phyloP scores from a whole-genome alignment of 495 filamentous ascomycete genomes.

The Penicillium pancosmium region DNA sequence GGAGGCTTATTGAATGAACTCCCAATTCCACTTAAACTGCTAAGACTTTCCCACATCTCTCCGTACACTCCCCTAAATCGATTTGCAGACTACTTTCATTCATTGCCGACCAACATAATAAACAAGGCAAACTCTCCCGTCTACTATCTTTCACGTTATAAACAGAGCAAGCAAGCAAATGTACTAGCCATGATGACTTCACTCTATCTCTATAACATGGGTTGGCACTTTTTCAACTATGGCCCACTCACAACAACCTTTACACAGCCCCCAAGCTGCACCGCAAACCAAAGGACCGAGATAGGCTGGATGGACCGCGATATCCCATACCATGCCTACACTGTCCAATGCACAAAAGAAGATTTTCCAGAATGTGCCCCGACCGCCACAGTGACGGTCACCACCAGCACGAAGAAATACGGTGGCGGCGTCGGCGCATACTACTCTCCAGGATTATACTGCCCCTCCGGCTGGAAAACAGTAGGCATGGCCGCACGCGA shows the following conservation, averaged over 20 bases:
- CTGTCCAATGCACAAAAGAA: neutral
- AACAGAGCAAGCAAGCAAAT: too few relatives aligned
- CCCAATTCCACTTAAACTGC: too few relatives aligned
- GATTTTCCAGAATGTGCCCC: too few relatives aligned
- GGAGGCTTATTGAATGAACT: too few relatives aligned
- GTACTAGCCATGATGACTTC: too few relatives aligned
- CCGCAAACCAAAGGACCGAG: neutral
- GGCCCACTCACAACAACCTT: slow-evolving; percentile 4
- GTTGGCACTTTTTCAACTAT: neutral
- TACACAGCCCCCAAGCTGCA: neutral
- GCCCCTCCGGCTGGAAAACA: slow-evolving; percentile 10
- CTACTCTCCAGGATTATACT: slow-evolving; percentile 13
- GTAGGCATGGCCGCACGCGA: slow-evolving; percentile 7
- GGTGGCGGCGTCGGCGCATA: neutral
- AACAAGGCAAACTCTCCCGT: too few relatives aligned
- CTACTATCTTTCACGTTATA: too few relatives aligned
- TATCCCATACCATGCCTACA: neutral
- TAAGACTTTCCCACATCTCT: too few relatives aligned
- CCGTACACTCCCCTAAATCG: too few relatives aligned
- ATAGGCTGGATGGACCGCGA: neutral
- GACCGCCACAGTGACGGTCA: neutral
- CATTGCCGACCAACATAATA: too few relatives aligned
- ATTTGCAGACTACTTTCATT: too few relatives aligned
- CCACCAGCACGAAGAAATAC: neutral
- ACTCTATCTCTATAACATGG: too few relatives aligned